Conservation (phyloP, 768 basidiomycete species). For the Phylloporus sp. region DNA sequence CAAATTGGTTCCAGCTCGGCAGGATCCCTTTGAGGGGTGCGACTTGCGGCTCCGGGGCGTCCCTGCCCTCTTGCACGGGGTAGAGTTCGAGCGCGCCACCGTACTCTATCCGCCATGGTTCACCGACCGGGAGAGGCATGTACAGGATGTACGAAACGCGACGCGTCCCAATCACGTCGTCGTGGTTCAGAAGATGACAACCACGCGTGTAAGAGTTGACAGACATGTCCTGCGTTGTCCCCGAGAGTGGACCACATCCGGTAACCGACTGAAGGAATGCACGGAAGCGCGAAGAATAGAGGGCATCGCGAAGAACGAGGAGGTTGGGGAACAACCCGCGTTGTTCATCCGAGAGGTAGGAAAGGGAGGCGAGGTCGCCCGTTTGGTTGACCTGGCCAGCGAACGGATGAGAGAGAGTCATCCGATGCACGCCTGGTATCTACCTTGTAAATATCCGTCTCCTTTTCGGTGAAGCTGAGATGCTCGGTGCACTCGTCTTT, state of each 20-base stretch:
- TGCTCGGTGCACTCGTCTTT: constrained; percentile 80
- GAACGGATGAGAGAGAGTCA: background rate
- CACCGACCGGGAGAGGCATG: constrained; percentile 74
- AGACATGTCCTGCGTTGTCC: constrained; percentile 92
- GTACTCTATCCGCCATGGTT: constrained; percentile 83
- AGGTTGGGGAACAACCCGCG: constrained; percentile 77
- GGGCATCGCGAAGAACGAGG: constrained; percentile 79
- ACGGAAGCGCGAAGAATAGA: constrained; percentile 84
- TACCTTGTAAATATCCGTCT: constrained; percentile 98
- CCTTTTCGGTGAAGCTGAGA: constrained; percentile 85
- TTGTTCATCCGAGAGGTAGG: constrained; percentile 76
- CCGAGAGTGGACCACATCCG: constrained; percentile 88
- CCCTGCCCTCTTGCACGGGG: constrained; percentile 56
- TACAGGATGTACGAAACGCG: constrained; percentile 96
- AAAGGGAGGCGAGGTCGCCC: constrained; percentile 91
- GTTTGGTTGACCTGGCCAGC: constrained; percentile 84
- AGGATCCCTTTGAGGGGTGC: constrained; percentile 65
- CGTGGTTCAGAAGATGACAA: constrained; percentile 94
- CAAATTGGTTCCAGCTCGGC: constrained; percentile 86
- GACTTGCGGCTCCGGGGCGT: constrained; percentile 63
- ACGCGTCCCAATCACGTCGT: constrained; percentile 95
- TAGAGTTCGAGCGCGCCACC: constrained; percentile 95
- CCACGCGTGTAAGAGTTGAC: constrained; percentile 89
- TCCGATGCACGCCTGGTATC: background rate
- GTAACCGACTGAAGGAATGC: constrained; percentile 81